Evolutionary conservation across 768 basidiomycete species (phyloP).

Genomic region (Kwoniella europaea): DNA sequence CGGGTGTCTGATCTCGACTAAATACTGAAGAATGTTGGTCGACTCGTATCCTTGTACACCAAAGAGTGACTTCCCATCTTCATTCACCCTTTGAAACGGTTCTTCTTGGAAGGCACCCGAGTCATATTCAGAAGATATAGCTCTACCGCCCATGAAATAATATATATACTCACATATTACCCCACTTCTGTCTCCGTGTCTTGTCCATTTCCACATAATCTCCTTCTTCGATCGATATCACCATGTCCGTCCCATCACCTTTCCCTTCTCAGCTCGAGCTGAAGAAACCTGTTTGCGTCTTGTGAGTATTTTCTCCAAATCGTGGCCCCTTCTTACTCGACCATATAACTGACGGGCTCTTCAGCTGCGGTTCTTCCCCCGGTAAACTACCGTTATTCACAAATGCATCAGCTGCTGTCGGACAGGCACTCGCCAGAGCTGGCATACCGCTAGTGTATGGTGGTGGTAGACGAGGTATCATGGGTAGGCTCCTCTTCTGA

Average conservation of each 20-base stretch:
- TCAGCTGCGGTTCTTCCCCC: conserved; percentile 71
- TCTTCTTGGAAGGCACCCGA: too few relatives aligned
- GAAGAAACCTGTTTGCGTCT: conserved; percentile 52
- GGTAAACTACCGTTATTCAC: conserved; percentile 70
- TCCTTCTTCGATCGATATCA: neutral
- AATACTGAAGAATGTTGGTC: neutral
- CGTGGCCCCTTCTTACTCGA: neutral
- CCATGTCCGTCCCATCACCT: conserved; percentile 24
- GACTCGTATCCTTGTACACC: too few relatives aligned
- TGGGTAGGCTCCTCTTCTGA: conserved; percentile 66
- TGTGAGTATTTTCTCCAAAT: conserved; percentile 34
- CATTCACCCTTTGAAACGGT: neutral
- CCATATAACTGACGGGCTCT: neutral
- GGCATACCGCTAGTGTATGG: conserved; percentile 79
- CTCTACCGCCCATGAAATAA: too few relatives aligned
- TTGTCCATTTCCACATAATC: too few relatives aligned
- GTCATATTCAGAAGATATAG: too few relatives aligned
- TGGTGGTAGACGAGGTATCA: conserved; percentile 79
- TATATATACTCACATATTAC: too few relatives aligned
- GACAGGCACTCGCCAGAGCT: conserved; percentile 69
- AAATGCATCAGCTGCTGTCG: conserved; percentile 76
- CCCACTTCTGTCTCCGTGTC: too few relatives aligned
- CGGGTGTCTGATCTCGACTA: neutral
- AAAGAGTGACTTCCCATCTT: neutral
- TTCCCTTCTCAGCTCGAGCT: conserved; percentile 33